Percentiles rank a stretch among this genome's conserved stretches.
phyloP scores from a whole-genome alignment of 257 asterid genomes.

The Linderniella brevidens region DNA sequence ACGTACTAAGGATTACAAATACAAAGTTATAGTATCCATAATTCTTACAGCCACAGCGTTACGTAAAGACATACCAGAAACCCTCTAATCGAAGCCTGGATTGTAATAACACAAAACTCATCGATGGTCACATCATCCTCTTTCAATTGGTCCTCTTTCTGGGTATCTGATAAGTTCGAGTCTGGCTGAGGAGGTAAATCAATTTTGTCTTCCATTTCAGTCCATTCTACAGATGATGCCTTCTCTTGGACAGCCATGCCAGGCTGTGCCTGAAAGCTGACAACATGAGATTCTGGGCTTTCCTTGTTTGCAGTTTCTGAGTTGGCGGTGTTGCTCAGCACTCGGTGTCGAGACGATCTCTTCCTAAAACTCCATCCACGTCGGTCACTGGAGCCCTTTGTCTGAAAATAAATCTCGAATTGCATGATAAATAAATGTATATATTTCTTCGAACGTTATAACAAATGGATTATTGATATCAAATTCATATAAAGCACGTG shows the following conservation, averaged over 20 bases:
- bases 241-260: conserved; percentile 29
- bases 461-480: no score
- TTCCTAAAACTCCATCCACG: conserved; percentile 90
- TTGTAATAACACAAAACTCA: conserved; percentile 35
- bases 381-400: conserved; percentile 55
- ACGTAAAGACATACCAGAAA: conserved; percentile 41
- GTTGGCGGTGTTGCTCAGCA: conserved; percentile 44
- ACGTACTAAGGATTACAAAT: neutral
- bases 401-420: conserved; percentile 24
- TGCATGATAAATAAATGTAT: neutral
- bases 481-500: no score
- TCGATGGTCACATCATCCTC: conserved; percentile 23
- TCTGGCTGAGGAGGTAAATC: conserved; percentile 20
- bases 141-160: conserved; percentile 19
- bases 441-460: no score
- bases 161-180: conserved; percentile 18
- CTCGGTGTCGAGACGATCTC: conserved; percentile 69
- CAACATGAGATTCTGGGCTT: conserved; percentile 26
- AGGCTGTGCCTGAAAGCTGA: conserved; percentile 29
- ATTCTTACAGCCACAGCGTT: neutral
- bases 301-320: conserved; percentile 58
- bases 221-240: conserved; percentile 18
- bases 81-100: conserved; percentile 64
- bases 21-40: neutral
- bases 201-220: conserved; percentile 28